These are phyloP conservation scores for Kockovaella imperatae DNA, from an alignment of 768 basidiomycete species.

Conservation along the genomic window DNA sequence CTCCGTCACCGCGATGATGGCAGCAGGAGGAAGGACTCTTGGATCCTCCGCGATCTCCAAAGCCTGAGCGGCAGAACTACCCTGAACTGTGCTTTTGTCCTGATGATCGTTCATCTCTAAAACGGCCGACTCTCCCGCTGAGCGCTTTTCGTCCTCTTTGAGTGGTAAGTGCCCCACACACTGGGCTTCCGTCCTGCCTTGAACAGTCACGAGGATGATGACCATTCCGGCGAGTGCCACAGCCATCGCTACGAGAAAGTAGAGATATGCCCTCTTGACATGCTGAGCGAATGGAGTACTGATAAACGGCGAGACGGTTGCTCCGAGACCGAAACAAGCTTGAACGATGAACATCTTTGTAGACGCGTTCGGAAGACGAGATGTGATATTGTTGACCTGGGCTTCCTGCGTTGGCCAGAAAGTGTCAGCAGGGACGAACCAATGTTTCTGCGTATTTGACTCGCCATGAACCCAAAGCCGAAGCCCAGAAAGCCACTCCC, in stretches of 20 bases:
- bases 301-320: slow-evolving; percentile 57
- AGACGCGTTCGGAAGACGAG: slow-evolving; percentile 44
- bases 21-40: no score
- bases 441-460: neutral
- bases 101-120: no score
- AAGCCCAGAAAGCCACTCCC: slow-evolving; percentile 47
- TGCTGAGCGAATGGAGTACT: slow-evolving; percentile 60
- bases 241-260: slow-evolving; percentile 62
- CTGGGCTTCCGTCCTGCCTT: slow-evolving; percentile 62
- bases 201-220: slow-evolving; percentile 55
- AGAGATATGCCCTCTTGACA: slow-evolving; percentile 46
- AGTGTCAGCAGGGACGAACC: neutral
- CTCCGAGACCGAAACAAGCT: slow-evolving; percentile 44
- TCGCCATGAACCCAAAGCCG: slow-evolving; percentile 49
- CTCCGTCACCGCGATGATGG: neutral
- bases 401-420: slow-evolving; percentile 42
- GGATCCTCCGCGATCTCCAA: no score
- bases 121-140: no score
- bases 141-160: no score
- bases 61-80: no score
- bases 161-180: no score
- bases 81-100: no score
- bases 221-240: slow-evolving; percentile 56
- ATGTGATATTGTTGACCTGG: slow-evolving; percentile 49
- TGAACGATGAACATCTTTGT: slow-evolving; percentile 32